Percentiles rank a stretch among this genome's conserved stretches.
These are phyloP conservation scores for Hyaloscypha hepaticicola DNA, from an alignment of 495 filamentous ascomycete species.

Conservation along the genomic window DNA sequence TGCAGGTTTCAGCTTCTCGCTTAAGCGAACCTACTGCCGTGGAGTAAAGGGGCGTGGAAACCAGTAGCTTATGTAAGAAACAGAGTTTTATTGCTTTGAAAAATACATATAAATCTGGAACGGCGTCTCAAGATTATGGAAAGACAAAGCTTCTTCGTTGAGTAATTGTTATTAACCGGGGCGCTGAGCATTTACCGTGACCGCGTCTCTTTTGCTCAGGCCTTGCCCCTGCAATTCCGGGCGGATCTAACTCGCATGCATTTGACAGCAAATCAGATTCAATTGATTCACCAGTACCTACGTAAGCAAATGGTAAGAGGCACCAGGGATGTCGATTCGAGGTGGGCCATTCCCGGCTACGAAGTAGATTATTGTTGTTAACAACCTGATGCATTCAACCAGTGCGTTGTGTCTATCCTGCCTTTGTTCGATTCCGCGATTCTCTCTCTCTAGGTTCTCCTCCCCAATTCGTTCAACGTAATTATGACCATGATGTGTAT, in stretches of 20 bases:
- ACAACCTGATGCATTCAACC: no score
- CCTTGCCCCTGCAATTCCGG: not conserved
- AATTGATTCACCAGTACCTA: not conserved
- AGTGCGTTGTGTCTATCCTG: no score
- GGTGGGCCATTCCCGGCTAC: not conserved
- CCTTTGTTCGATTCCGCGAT: no score
- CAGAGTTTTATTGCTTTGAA: not conserved
- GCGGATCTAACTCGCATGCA: not conserved
- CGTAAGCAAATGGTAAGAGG: not conserved
- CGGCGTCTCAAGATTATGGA: not conserved
- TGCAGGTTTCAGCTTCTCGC: conserved; percentile 1
- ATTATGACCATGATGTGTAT: not conserved
- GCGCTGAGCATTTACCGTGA: not conserved
- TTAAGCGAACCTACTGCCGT: not conserved
- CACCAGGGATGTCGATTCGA: not conserved
- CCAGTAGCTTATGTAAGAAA: not conserved
- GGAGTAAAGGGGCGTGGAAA: not conserved
- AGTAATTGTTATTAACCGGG: not conserved
- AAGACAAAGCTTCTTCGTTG: not conserved
- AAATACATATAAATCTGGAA: not conserved
- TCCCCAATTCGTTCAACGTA: not conserved
- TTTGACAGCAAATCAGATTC: not conserved
- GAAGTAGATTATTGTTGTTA: no score
- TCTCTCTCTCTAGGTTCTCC: not conserved
- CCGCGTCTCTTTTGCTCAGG: not conserved